Base-by-base conservation (phyloP, 1,139 yeast species). In the Zygosaccharomyces sapae region DNA sequence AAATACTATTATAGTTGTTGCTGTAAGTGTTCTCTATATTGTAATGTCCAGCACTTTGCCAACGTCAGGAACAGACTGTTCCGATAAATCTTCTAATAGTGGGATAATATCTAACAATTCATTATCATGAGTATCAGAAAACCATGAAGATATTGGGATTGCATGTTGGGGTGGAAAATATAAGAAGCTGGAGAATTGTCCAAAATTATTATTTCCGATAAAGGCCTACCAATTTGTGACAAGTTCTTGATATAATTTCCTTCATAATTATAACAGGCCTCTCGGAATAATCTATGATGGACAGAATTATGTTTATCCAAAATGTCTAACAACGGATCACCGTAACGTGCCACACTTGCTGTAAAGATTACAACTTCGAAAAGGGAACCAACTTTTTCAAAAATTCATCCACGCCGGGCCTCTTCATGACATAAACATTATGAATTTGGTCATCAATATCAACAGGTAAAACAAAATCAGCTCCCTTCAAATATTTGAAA, bases 181-280 rank as follows among this genome's bases (percentile, higher is more conserved):
- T 94, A 92, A 10, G 96, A 87, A 5, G 97, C 96, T 2, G 99
- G 98, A 1, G 97, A 89, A 69, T 92, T 92, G 71, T 92, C 99
- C 56, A 92, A 82, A 57, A 92, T 94, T 49, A 92, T 90, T 40
- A 86, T 74, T 56, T 90, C 96, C 51, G 77, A 71, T 53, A 94
- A 73, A 1, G 97, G 96, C 58, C 99, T 76, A 4, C 99, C 99
- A 57, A 92, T 80, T 66, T 88, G 97, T 4, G 95, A 83, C 57
- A 92, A 74, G 65, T 92, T 92, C 70, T 92, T 92, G 63, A 94
- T 89, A 67, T 86, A 92, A 68, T 89, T 92, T 16, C 97, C 97
- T 65, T 90, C 95, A 61, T 80, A 80, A 59, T 79, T 81, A 62
- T 75, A 81, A 60, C 92, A 84, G 40, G 85, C 77, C 66, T 92